Conservation (phyloP, 2,329 filamentous ascomycete species). For the Ophiobolus disseminans region DNA sequence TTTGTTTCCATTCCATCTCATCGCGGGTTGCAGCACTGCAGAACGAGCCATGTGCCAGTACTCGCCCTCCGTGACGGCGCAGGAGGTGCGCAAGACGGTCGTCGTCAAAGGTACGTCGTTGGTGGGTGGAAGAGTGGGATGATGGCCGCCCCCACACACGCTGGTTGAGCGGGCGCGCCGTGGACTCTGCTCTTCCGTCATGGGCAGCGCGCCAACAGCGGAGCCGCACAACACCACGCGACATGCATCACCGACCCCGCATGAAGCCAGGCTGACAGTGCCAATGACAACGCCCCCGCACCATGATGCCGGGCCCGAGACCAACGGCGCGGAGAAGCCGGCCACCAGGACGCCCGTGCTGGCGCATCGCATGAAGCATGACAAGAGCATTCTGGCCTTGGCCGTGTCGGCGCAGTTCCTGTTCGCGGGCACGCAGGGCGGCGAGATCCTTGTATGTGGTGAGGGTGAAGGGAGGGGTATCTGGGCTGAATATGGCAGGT, state of each 20-base stretch:
- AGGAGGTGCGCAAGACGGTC: constrained; percentile 20
- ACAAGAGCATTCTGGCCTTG: constrained; percentile 81
- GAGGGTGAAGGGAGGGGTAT: background rate
- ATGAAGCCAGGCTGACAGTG: constrained; percentile 34
- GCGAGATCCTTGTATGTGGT: constrained; percentile 76
- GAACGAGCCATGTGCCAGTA: constrained; percentile 40
- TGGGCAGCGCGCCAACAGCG: constrained; percentile 19
- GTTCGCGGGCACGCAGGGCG: constrained; percentile 91
- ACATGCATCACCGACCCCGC: constrained; percentile 20
- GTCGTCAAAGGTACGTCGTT: constrained; percentile 24
- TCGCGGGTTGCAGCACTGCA: constrained; percentile 37
- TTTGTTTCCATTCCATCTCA: constrained; percentile 33
- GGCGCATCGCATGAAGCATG: constrained; percentile 76
- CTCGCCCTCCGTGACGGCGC: constrained; percentile 36
- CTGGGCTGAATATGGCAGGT: constrained; percentile 54
- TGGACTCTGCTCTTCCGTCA: constrained; percentile 33
- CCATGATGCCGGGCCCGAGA: constrained; percentile 30
- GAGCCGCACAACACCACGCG: constrained; percentile 24
- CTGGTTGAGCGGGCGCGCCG: no score
- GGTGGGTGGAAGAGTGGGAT: background rate
- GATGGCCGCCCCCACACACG: constrained; percentile 12
- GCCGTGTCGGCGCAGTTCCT: constrained; percentile 81
- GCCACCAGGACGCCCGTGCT: constrained; percentile 62
- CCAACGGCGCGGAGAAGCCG: constrained; percentile 19
- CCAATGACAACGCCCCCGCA: constrained; percentile 34